Conservation (phyloP, 352 stramenopile species). For the Phytophthora quininea region DNA sequence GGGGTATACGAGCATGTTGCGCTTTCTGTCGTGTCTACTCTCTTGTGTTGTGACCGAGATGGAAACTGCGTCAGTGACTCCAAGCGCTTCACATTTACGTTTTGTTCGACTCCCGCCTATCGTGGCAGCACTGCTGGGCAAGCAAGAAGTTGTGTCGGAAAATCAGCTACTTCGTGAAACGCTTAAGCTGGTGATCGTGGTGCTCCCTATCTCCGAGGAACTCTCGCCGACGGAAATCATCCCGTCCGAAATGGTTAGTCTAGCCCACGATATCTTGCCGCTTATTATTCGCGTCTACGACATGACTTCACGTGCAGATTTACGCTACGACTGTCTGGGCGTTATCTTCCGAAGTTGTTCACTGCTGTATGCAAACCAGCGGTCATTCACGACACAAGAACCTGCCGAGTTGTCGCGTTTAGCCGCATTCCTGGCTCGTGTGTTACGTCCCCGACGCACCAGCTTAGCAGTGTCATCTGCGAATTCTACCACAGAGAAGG, state of each 20-base stretch:
- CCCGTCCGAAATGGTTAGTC: slow-evolving; percentile 30
- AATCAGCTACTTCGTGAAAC: slow-evolving; percentile 57
- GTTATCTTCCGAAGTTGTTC: slow-evolving; percentile 58
- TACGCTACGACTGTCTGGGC: slow-evolving; percentile 61
- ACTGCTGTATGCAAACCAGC: slow-evolving; percentile 40
- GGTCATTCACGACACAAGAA: slow-evolving; percentile 34
- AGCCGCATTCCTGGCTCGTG: slow-evolving; percentile 56
- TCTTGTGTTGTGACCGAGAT: slow-evolving; percentile 33
- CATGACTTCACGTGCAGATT: slow-evolving; percentile 45
- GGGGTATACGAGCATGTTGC: slow-evolving; percentile 49
- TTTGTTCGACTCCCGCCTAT: slow-evolving; percentile 53
- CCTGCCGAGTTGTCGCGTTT: slow-evolving; percentile 42
- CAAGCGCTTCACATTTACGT: slow-evolving; percentile 37
- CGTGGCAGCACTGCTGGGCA: slow-evolving; percentile 47
- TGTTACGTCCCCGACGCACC: slow-evolving; percentile 54
- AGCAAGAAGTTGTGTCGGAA: slow-evolving; percentile 48
- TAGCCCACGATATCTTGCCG: slow-evolving; percentile 53
- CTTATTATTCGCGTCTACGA: slow-evolving; percentile 65
- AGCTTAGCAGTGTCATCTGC: slow-evolving; percentile 2
- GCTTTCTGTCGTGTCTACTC: slow-evolving; percentile 49
- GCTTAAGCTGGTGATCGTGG: slow-evolving; percentile 58
- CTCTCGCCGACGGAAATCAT: slow-evolving; percentile 24
- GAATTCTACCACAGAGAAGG: slow-evolving; percentile 22
- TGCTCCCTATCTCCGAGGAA: slow-evolving; percentile 50
- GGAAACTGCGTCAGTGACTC: slow-evolving; percentile 4